phyloP scores from a whole-genome alignment of 805 yeast genomes.

The Dipodascus geniculatus region DNA sequence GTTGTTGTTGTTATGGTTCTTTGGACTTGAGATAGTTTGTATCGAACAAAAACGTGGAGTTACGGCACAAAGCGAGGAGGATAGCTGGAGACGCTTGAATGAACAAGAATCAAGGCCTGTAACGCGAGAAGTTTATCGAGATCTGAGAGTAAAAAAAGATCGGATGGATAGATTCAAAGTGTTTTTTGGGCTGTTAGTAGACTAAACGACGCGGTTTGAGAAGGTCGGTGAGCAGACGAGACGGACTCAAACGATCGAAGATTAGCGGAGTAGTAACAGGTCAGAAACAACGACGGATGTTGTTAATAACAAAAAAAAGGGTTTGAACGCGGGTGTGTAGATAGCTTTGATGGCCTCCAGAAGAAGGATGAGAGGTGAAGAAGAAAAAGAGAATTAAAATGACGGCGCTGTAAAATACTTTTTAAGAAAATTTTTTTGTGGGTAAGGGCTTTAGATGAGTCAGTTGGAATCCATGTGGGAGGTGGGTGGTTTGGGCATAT shows the following conservation, averaged over 20 bases:
- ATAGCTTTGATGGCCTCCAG: not conserved
- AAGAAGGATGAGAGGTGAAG: constrained; percentile 1
- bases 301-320: not conserved
- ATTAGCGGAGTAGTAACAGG: not conserved
- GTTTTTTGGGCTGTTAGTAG: not conserved
- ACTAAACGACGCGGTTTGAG: not conserved
- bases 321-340: not conserved
- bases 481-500: not conserved
- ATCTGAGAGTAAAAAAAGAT: not conserved
- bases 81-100: constrained; percentile 1
- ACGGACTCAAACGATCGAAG: not conserved
- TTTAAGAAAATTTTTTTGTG: not conserved
- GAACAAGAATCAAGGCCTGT: constrained; percentile 1
- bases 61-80: not conserved
- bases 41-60: no score
- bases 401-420: not conserved
- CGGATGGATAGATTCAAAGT: not conserved
- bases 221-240: not conserved
- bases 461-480: no score
- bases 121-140: not conserved
- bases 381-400: constrained; percentile 1
- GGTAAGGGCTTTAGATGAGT: not conserved
- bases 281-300: not conserved
- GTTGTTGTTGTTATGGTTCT: not conserved
- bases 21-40: not conserved